A percentile compares a stretch with the other conserved stretches of the same genome.
These are phyloP conservation scores for Pseudogymnoascus sp. DNA, from an alignment of 2,329 filamentous ascomycete species.

Conservation along the genomic window DNA sequence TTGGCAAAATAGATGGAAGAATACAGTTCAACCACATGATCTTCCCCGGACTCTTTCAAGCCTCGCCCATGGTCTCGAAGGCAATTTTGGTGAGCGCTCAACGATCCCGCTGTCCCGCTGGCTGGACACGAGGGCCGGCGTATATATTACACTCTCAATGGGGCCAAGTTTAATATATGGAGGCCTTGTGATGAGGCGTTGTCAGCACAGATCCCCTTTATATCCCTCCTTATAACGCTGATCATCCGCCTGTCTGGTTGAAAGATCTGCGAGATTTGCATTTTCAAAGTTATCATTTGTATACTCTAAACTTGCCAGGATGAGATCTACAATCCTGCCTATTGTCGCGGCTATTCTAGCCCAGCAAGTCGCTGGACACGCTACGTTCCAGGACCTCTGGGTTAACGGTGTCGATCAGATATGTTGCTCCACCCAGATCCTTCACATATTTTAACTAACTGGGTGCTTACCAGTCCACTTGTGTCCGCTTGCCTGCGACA, in stretches of 20 bases:
- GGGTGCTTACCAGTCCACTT: conserved; percentile 21
- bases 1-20: neutral
- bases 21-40: conserved; percentile 3
- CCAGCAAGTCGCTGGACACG: conserved; percentile 33
- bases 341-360: conserved; percentile 6
- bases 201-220: neutral
- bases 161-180: neutral
- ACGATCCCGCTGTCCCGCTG: neutral
- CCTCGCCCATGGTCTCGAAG: neutral
- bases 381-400: conserved; percentile 43
- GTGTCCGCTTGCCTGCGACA: conserved; percentile 39
- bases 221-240: neutral
- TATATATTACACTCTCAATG: conserved; percentile 5
- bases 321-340: conserved; percentile 2
- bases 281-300: neutral
- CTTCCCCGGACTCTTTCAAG: neutral
- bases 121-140: neutral
- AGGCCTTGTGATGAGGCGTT: neutral
- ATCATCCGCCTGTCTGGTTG: neutral
- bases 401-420: conserved; percentile 32
- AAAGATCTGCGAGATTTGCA: neutral
- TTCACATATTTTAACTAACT: neutral
- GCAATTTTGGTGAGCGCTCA: neutral
- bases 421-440: neutral
- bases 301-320: neutral